Base-by-base conservation (phyloP, 345 rosid species). In the Rubroshorea leprosula region DNA sequence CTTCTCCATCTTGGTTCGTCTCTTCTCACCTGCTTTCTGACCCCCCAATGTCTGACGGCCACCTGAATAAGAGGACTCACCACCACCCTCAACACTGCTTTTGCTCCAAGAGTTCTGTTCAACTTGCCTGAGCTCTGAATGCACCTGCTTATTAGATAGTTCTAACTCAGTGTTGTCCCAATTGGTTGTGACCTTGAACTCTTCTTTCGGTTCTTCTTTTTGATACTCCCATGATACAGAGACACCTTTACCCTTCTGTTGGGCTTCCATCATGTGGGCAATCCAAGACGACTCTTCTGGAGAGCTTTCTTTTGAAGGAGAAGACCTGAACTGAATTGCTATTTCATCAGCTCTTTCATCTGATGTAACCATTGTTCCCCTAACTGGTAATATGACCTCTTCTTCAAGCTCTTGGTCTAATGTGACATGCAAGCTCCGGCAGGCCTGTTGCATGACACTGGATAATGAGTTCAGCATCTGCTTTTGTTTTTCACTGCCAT, bases 1-100 rank as follows among this genome's bases (percentile, higher is more conserved):
- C 81, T 86, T 91, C 81, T 88, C 98, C 23, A 80, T 59, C 81
- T 83, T 92, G 51, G 85, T 62, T 57, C 84, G 77, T 72, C 81
- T 81, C 78, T 74, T 88, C 52, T 78, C 85, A 26, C 81, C 88
- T 2, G 68, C 38, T 74, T 56, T 88, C 69, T 76, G 73, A 66
- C 65, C 66, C 44, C 79, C 74, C 43, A 51, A 38, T 67, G 66
- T 57, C 49, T 25, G 63, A 60, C 18, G 73, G 13, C 65, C 76
- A 55, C 68, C 74, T 21, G 69, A 69, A 10, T 71, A 64, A 51
- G 75, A 53, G 59, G 79, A 52, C 56, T 51, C 74, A 18, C 50
- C 62, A 27, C 60, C 68, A 49, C 67, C 78, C 60, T 59, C 71
- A 1, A 14, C 49, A 24, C 73, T 65, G 16, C 58, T 73, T 68